Evolutionary conservation across 176 grass and related monocot genomes (phyloP), one percentile per base, ranked within the genome.

Genomic region (Oryza glumipatula): DNA sequence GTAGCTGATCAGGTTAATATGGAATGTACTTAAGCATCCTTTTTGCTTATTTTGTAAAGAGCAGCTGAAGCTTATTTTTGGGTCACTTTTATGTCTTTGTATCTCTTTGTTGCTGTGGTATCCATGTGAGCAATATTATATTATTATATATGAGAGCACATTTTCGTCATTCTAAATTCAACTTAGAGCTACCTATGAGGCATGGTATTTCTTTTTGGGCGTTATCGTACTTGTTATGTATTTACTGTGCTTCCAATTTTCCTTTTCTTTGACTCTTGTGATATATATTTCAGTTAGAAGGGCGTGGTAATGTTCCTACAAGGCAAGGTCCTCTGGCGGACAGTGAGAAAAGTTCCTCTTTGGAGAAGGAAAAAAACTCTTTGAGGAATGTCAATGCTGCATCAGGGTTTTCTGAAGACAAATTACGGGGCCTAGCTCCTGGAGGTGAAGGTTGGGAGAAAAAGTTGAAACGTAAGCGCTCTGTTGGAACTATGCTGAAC

Each of bases 391-490:
- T 51, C 72, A 90, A 79, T 82, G 87, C 38, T n/a, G 76, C 84
- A 51, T 30, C 85, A 39, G 63, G 80, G 74, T 69, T 80, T 75
- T 85, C 81, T 65, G 90, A 95, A 69, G 93, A 95, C 21, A 95
- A 95, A 84, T 75, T 89, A 35, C 82, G 83, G 70, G 88, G 69
- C 46, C 82, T 95, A 39, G 69, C 93, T 81, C 88, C 93, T 64
- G 90, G 85, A 0, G 71, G 90, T 74, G 93, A 95, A 22, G 93
- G 82, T 36, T 92, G 88, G 93, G 93, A 90, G 90, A 95, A 92
- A 21, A 95, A 90, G 68, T 17, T 92, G 82, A 92, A 90, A 86
- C 78, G 93, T 9, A 92, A 82, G 75, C 90, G 90, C 51, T 95
- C 90, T 86, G 85, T 92, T 74, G 90, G 93, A n/a, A 90, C 88